Base-by-base conservation (phyloP, 2,329 filamentous ascomycete genomes). In the Phaeosphaeriaceae sp. region DNA sequence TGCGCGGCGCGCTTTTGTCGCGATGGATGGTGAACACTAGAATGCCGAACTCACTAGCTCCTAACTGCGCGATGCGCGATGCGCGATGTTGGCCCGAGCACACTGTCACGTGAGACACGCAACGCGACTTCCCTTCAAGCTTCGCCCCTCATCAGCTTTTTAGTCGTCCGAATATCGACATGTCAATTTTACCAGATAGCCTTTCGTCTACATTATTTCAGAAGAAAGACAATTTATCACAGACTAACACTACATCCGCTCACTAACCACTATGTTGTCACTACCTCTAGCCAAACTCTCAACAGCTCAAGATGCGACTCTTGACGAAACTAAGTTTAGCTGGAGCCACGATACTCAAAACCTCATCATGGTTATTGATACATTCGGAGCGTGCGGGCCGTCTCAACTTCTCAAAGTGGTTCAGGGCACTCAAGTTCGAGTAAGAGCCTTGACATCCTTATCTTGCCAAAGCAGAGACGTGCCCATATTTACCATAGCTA, bases 351-450 rank as follows among this genome's bases (percentile, higher is more conserved):
- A 67, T 3, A 62, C 52, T 12, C 48, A 64, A 8, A 56, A 70
- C 18, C 61, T 77, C 13, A 57, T 64, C 29, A 60, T 73, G 8
- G 58, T 66, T 15, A 51, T 73, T 26, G 72, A 74, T 45, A 65
- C 58, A 17, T 70, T 68, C 40, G 58, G 64, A 20, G 58, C 59
- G 20, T 58, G 46, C 21, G 56, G 54, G 28, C 51, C 60, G 34
- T 48, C 69, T 29, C 63, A 69, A 51, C 51, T 73, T 11, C 60
- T 78, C 60, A 73, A 72, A 60, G 60, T 81, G 21, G 56, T 72
- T 12, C 73, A 75, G 48, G 75, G 74, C 16, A 70, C 66, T 12
- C 70, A 75, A 42, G 58, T 75, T 45, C 60, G 79, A 66, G 78
- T 80, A 76, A 60, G 66, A 60, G 46, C 42, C 17, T 46, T 28